phyloP scores from a whole-genome alignment of 2,329 filamentous ascomycete genomes.

The Elsinoe ampelina region DNA sequence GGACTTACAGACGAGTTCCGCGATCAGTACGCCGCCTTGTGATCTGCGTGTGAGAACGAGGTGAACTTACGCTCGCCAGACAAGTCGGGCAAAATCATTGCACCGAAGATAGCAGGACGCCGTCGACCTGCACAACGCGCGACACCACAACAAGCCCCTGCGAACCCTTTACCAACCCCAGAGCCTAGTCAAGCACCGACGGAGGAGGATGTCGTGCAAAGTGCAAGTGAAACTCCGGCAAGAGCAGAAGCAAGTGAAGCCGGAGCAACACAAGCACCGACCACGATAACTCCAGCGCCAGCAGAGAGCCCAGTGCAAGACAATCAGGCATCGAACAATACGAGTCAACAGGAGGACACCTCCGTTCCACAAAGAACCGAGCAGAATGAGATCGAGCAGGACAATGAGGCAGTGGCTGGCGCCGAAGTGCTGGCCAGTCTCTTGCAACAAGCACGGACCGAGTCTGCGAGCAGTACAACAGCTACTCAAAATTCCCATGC shows the following conservation, averaged over 20 bases:
- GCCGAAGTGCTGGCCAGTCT: not conserved
- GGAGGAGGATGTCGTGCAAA: not conserved
- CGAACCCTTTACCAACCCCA: constrained; percentile 11
- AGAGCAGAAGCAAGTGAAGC: not conserved
- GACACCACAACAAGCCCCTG: constrained; percentile 14
- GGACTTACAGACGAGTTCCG: constrained; percentile 44
- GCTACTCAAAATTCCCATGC: not conserved
- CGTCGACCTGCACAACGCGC: constrained; percentile 29
- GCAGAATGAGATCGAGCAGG: not conserved
- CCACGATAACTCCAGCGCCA: too few species aligned
- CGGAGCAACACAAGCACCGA: not conserved
- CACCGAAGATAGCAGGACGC: constrained; percentile 38
- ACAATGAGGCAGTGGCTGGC: not conserved
- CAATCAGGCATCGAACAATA: not conserved
- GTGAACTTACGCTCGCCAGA: constrained; percentile 21
- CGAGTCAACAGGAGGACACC: not conserved
- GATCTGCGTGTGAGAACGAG: not conserved
- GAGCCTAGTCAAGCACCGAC: not conserved
- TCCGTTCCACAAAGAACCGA: not conserved
- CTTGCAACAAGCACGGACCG: not conserved
- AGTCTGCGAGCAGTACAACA: not conserved
- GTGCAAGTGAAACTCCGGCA: not conserved
- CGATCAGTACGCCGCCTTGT: constrained; percentile 36
- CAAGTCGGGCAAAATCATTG: constrained; percentile 39
- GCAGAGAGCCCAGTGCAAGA: not conserved